A percentile compares a stretch with the other conserved stretches of the same genome.
Conservation (phyloP, 768 basidiomycete genomes). For the Rhodotorula diobovata region DNA sequence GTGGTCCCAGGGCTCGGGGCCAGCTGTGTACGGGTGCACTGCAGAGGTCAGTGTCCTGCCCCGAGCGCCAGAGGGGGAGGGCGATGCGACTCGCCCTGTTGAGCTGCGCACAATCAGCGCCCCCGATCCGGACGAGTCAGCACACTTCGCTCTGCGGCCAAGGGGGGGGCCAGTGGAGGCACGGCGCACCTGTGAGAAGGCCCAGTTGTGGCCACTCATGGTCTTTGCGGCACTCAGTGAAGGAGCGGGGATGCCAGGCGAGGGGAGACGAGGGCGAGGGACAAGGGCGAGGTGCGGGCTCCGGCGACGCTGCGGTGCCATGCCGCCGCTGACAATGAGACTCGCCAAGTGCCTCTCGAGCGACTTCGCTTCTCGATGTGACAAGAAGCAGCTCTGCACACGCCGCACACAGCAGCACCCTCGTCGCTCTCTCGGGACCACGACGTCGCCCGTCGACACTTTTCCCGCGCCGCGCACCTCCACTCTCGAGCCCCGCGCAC, state of each 20-base stretch:
- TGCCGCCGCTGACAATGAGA: too few species aligned
- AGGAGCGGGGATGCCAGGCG: not conserved
- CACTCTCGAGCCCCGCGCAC: too few species aligned
- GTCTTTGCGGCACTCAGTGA: not conserved
- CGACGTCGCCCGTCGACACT: too few species aligned
- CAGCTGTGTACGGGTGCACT: conserved; percentile 7
- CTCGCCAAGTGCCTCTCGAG: too few species aligned
- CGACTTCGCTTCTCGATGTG: too few species aligned
- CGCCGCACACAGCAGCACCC: too few species aligned
- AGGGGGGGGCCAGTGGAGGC: not conserved
- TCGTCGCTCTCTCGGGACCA: too few species aligned
- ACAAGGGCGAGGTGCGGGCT: too few species aligned
- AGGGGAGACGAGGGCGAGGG: not conserved
- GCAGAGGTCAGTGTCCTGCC: too few species aligned
- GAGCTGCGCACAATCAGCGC: conserved; percentile 15
- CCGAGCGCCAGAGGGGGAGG: not conserved
- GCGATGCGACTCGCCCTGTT: conserved; percentile 19
- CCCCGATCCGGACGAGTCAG: not conserved
- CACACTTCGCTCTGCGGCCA: not conserved
- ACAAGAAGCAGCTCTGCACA: too few species aligned
- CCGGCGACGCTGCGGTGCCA: too few species aligned
- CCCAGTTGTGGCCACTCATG: conserved; percentile 9
- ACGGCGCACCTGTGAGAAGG: conserved; percentile 25
- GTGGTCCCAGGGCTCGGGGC: conserved; percentile 19
- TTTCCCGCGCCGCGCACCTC: too few species aligned